phyloP scores from a whole-genome alignment of 208 protist species.

The Trypanosoma melophagium region DNA sequence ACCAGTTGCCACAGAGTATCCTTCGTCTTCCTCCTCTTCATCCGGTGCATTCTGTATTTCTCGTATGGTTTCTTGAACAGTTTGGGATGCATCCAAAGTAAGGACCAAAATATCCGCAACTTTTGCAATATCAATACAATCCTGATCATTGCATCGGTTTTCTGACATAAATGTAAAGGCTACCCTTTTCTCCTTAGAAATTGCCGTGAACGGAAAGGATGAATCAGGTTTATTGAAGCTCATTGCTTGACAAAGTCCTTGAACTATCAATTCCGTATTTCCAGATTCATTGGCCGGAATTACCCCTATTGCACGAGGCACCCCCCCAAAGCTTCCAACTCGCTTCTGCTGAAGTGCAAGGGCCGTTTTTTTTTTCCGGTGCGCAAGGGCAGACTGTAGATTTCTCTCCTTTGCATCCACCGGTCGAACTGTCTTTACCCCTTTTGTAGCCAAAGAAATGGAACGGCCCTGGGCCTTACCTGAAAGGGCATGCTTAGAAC shows the following conservation, averaged over 20 bases:
- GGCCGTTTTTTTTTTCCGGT: slow-evolving; percentile 49
- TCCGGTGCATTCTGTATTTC: slow-evolving; percentile 52
- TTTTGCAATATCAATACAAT: slow-evolving; percentile 81
- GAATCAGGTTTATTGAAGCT: slow-evolving; percentile 32
- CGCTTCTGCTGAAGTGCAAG: slow-evolving; percentile 50
- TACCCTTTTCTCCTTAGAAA: slow-evolving; percentile 59
- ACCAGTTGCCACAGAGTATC: slow-evolving; percentile 39
- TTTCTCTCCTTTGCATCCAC: slow-evolving; percentile 51
- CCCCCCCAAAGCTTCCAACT: slow-evolving; percentile 44
- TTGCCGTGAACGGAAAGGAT: slow-evolving; percentile 56
- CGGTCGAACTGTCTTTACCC: slow-evolving; percentile 43
- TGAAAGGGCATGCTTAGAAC: slow-evolving; percentile 39
- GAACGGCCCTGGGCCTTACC: slow-evolving; percentile 70
- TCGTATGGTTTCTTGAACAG: slow-evolving; percentile 78
- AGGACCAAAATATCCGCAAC: slow-evolving; percentile 84
- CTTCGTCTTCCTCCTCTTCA: slow-evolving; percentile 21
- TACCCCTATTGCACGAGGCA: slow-evolving; percentile 75
- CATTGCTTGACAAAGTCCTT: slow-evolving; percentile 54
- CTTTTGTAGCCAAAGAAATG: slow-evolving; percentile 31
- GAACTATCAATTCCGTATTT: slow-evolving; percentile 72
- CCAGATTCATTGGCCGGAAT: slow-evolving; percentile 83
- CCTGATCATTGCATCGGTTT: slow-evolving; percentile 78
- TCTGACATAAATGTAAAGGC: slow-evolving; percentile 83
- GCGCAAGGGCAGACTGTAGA: slow-evolving; percentile 43
- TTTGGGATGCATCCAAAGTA: slow-evolving; percentile 72